Conservation (phyloP, 257 asterid genomes). For the Nicotiana noctiflora region DNA sequence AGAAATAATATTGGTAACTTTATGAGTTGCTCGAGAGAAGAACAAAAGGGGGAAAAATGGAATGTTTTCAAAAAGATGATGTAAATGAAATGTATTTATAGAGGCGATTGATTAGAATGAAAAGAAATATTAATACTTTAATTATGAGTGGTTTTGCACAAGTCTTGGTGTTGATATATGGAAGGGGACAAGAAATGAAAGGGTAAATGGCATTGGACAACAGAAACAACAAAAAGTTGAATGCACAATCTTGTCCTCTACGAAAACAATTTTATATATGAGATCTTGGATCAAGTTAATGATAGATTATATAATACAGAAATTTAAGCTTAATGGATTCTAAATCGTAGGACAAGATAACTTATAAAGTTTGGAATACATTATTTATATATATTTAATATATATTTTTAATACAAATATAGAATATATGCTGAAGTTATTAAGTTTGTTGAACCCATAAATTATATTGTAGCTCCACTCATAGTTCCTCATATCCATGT, state of each 20-base stretch:
- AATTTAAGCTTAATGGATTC: background rate
- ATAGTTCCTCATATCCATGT: too few species aligned
- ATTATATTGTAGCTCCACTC: too few species aligned
- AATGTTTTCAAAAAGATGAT: background rate
- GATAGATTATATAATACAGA: too few species aligned
- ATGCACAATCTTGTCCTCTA: constrained; percentile 30
- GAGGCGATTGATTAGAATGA: constrained; percentile 4
- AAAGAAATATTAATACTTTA: background rate
- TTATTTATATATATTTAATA: too few species aligned
- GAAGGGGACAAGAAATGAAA: constrained; percentile 22
- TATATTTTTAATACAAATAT: too few species aligned
- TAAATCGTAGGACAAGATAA: too few species aligned
- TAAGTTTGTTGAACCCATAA: too few species aligned
- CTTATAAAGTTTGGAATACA: too few species aligned
- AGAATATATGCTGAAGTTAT: too few species aligned
- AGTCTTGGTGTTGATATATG: background rate
- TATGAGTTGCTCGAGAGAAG: background rate
- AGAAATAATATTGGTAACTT: background rate
- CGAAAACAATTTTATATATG: background rate
- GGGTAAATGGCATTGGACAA: constrained; percentile 17
- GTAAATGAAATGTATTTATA: background rate
- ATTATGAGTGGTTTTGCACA: constrained; percentile 7
- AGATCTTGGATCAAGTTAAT: background rate
- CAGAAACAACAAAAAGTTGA: constrained; percentile 14
- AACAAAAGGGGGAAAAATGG: background rate